These are phyloP conservation scores for Volvariella volvacea DNA, from an alignment of 1,284 basidiomycete genomes.

Conservation along the genomic window DNA sequence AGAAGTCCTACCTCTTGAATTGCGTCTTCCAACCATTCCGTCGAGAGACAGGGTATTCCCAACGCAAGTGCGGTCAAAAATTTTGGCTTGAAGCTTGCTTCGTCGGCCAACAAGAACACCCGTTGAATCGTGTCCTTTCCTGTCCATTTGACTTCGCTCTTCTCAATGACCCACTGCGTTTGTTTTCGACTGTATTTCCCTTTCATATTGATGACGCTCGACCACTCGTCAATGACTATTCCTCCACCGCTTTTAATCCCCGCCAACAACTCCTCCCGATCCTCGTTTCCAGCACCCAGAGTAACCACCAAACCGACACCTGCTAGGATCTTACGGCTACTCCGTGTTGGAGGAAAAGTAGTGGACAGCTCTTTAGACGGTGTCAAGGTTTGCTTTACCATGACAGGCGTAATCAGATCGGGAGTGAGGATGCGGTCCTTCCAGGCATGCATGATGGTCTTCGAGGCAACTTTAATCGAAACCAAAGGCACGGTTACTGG, in stretches of 20 bases:
- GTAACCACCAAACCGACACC: conserved; percentile 47
- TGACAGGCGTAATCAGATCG: conserved; percentile 29
- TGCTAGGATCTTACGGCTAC: conserved; percentile 28
- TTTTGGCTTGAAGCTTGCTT: conserved; percentile 64
- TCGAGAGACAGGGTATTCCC: conserved; percentile 78
- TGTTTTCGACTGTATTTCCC: conserved; percentile 34
- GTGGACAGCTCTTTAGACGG: conserved; percentile 33
- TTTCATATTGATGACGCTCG: conserved; percentile 55
- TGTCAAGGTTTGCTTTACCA: conserved; percentile 28
- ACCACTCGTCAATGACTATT: conserved; percentile 57
- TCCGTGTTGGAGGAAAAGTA: conserved; percentile 21
- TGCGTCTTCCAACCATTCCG: conserved; percentile 51
- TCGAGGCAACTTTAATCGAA: conserved; percentile 40
- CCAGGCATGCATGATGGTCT: conserved; percentile 45
- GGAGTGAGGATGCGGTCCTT: conserved; percentile 37
- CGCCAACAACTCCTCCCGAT: conserved; percentile 27
- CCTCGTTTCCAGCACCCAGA: conserved; percentile 27
- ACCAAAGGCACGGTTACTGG: conserved; percentile 23
- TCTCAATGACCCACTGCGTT: conserved; percentile 46
- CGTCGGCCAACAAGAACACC: conserved; percentile 66
- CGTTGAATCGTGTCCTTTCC: conserved; percentile 37
- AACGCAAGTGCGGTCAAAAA: conserved; percentile 77
- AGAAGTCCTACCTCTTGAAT: conserved; percentile 34
- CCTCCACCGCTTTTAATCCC: conserved; percentile 54
- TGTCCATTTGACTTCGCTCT: conserved; percentile 40